Conservation (phyloP, 164 flowering plant genomes). For the Nymphaea thermarum region DNA sequence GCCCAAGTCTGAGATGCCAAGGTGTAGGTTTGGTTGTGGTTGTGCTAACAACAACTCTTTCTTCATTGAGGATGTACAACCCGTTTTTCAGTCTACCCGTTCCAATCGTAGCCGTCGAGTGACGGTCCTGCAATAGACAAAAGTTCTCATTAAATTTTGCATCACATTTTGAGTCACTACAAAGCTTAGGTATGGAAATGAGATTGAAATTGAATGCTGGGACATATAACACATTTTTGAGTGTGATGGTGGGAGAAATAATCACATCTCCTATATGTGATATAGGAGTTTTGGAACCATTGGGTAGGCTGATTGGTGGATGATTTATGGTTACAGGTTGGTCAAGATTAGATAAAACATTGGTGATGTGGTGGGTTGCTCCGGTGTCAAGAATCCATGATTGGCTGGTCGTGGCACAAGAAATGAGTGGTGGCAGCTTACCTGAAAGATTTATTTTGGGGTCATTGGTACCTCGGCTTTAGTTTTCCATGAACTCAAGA, state of each 20-base stretch:
- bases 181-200: neutral
- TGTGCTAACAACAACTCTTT: neutral
- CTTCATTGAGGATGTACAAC: neutral
- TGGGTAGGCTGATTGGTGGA: neutral
- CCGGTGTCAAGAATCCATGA: neutral
- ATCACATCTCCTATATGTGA: neutral
- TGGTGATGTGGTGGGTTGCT: neutral
- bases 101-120: neutral
- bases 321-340: neutral
- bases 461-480: neutral
- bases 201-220: neutral
- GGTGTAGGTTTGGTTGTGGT: neutral
- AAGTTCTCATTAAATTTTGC: neutral
- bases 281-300: neutral
- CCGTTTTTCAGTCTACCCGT: neutral
- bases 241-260: neutral
- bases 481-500: neutral
- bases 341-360: neutral
- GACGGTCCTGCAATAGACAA: neutral
- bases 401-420: neutral
- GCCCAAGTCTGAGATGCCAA: neutral
- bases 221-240: neutral
- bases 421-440: neutral
- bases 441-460: neutral
- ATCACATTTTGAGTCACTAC: neutral